Base-by-base conservation (phyloP, 1,284 basidiomycete genomes). In the Tilletia indica region DNA sequence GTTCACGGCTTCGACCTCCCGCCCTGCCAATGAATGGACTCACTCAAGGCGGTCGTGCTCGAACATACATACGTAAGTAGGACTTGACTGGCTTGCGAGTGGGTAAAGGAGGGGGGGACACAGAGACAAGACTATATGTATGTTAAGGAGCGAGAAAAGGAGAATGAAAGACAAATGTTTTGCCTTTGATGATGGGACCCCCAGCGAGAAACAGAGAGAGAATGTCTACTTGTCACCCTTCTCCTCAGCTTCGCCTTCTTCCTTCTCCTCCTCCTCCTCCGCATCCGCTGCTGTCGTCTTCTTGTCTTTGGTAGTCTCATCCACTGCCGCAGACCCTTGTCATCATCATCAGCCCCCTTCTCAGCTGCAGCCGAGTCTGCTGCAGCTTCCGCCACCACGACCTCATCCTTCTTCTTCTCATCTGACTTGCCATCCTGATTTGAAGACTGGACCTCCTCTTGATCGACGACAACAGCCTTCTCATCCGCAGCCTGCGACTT, bases 191-290 rank as follows among this genome's bases (percentile, higher is more conserved):
- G 51, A 54, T 25, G n/a, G 51, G 12, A n/a, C 12, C 51, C 51
- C 31, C n/a, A 19, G 51, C 51, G 16, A 19, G 51, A 54, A 54
- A 25, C 48, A 49, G 48, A 49, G 48, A n/a, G 48, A 49, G 1
- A 34, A 12, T 58, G 3, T 4, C 21, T 58, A 58, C 25, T 58
- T 31, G 51, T 54, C 56, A 12, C 2, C 34, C 56, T 58, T 58
- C 25, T 38, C 39, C 31, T 31, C 68, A 11, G 66, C 71, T 34
- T 34, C 45, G 36, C 36, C 64, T 21, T 69, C 45, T 21, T 70
- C 71, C 56, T 51, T 54, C 6, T 67, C 68, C 45, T 66, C 49
- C 6, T 67, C 68, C 45, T 66, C 49, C 25, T 21, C 71, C 71
- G 42, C 42, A 9, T 8, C 42, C 42, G 42, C 42, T 45, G 42